Conservation (phyloP, 177 flowering plant species). For the Vitis hybrid region DNA sequence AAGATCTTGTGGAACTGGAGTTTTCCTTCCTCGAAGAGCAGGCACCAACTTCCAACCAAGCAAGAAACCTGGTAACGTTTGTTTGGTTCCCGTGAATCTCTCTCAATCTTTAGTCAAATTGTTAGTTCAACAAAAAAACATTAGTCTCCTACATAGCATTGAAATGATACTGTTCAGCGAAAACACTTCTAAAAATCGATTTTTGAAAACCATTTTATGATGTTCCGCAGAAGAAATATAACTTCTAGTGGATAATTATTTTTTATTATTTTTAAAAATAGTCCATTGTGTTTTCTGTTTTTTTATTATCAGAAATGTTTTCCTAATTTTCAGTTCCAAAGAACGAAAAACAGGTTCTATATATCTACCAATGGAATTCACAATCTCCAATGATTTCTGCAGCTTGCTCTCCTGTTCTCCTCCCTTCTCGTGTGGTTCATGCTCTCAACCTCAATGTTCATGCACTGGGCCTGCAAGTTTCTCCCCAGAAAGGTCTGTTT, state of each 20-base stretch:
- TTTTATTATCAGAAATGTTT: too few species aligned
- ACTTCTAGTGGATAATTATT: too few species aligned
- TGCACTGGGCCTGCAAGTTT: slow-evolving; percentile 44
- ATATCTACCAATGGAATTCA: not conserved
- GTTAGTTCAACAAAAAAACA: too few species aligned
- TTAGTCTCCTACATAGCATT: too few species aligned
- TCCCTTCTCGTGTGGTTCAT: slow-evolving; percentile 72
- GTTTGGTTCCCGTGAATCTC: not conserved
- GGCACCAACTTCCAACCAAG: slow-evolving; percentile 35
- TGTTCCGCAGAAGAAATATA: too few species aligned
- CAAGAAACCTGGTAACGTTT: slow-evolving; percentile 52
- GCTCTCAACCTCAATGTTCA: slow-evolving; percentile 86
- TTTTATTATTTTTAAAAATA: too few species aligned
- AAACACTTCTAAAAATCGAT: too few species aligned
- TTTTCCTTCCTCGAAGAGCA: slow-evolving; percentile 61
- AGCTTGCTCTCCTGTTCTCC: slow-evolving; percentile 74
- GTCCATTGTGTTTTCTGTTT: too few species aligned
- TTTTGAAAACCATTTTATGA: too few species aligned
- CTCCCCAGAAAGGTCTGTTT: slow-evolving; percentile 40
- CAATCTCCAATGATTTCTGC: slow-evolving; percentile 14
- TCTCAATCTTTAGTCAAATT: not conserved
- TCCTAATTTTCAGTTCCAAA: too few species aligned
- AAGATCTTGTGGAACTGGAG: slow-evolving; percentile 72
- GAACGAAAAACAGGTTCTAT: not conserved
- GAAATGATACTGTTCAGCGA: too few species aligned